These are phyloP conservation scores for Chaetomiaceae sp. DNA, from an alignment of 2,329 filamentous ascomycete species.

Conservation along the genomic window DNA sequence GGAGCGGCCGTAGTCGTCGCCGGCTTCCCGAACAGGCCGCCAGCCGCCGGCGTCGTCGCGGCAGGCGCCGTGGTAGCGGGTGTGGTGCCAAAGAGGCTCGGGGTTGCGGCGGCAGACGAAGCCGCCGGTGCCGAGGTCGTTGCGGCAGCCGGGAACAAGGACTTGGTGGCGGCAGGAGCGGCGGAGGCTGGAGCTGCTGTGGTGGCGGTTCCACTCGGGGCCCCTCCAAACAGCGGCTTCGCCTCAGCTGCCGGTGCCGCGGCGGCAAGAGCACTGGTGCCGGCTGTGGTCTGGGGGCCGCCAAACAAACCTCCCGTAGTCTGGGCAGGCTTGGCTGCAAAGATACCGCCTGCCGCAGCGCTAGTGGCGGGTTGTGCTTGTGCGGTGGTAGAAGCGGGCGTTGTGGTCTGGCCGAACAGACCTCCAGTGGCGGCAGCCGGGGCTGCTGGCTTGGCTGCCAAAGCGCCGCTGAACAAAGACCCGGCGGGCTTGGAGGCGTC, in stretches of 20 bases:
- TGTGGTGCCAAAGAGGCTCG: slow-evolving; percentile 17
- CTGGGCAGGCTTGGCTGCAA: slow-evolving; percentile 21
- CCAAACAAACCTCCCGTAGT: slow-evolving; percentile 27
- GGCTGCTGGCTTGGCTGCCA: slow-evolving; percentile 28
- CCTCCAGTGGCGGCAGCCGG: slow-evolving; percentile 14
- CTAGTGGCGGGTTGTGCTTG: background rate
- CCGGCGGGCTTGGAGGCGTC: slow-evolving; percentile 30
- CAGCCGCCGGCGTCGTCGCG: slow-evolving; percentile 3
- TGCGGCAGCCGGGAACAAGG: slow-evolving; percentile 21
- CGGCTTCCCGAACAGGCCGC: slow-evolving; percentile 11
- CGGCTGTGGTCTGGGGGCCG: slow-evolving; percentile 19
- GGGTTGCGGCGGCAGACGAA: slow-evolving; percentile 4
- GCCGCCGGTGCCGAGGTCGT: slow-evolving; percentile 27
- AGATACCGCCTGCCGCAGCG: slow-evolving; percentile 22
- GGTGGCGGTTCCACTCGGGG: background rate
- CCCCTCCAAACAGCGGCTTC: slow-evolving; percentile 15
- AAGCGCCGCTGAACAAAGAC: slow-evolving; percentile 13
- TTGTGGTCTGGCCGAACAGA: slow-evolving; percentile 15
- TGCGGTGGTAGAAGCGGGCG: slow-evolving; percentile 8
- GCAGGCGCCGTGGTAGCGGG: slow-evolving; percentile 14
- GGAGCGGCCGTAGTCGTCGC: slow-evolving; percentile 9
- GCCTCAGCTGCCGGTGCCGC: slow-evolving; percentile 11
- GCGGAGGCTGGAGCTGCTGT: slow-evolving; percentile 7
- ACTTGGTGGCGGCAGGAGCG: slow-evolving; percentile 4
- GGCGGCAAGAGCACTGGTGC: slow-evolving; percentile 6